phyloP scores from a whole-genome alignment of 1,284 basidiomycete species.

The Puccinia sorghi region DNA sequence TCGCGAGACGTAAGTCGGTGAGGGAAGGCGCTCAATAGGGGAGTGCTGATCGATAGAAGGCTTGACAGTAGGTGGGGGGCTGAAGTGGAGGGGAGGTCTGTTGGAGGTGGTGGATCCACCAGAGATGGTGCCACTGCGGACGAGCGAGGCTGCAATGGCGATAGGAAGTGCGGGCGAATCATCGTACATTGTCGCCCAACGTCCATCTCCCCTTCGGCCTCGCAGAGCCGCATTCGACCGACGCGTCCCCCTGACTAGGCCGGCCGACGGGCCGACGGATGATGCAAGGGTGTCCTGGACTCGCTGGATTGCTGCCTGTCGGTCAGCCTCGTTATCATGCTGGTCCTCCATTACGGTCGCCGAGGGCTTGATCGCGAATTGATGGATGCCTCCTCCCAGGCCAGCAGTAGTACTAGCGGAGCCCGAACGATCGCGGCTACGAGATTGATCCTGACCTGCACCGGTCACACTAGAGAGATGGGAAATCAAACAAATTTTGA shows the following conservation, averaged over 20 bases:
- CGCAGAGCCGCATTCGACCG: constrained; percentile 33
- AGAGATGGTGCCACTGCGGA: background rate
- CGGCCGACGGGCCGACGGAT: background rate
- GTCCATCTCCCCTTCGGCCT: constrained; percentile 27
- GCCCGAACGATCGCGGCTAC: background rate
- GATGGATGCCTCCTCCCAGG: background rate
- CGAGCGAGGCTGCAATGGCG: background rate
- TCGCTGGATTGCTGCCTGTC: constrained; percentile 35
- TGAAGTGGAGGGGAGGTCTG: background rate
- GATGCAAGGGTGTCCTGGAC: constrained; percentile 25
- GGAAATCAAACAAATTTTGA: background rate
- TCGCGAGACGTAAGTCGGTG: background rate
- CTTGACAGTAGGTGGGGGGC: background rate
- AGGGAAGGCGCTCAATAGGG: background rate
- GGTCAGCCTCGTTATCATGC: constrained; percentile 1
- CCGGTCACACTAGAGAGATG: background rate
- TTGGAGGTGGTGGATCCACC: background rate
- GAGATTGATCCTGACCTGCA: background rate
- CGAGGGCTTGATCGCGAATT: constrained; percentile 23
- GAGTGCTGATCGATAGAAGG: too few species aligned
- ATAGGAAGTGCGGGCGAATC: background rate
- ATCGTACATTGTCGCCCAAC: constrained; percentile 43
- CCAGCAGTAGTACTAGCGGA: background rate
- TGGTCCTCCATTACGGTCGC: background rate
- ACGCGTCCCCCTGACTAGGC: constrained; percentile 4